Evolutionary conservation across 2,329 filamentous ascomycete genomes (phyloP), one percentile per base, ranked within the genome.

Genomic region (Didymella lethalis): DNA sequence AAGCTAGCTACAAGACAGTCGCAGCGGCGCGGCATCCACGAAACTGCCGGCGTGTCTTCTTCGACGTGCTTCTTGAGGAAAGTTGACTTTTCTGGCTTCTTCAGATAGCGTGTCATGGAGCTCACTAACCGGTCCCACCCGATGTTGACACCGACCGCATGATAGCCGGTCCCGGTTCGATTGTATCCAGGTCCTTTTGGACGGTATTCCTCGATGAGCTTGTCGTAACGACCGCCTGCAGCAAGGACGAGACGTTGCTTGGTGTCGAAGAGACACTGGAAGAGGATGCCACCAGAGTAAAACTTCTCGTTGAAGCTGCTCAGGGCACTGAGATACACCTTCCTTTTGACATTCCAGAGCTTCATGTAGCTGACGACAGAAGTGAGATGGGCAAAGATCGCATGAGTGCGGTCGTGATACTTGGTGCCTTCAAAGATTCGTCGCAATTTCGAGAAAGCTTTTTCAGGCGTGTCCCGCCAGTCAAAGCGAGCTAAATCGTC

Each of bases 401-500:
- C 79, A 29, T 83, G 74, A 6, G 84, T 78, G 29, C 79, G 78
- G 60, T 86, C 83, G 12, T 83, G 74, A 57, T 80, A 83, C 57
- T 82, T 80, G 1, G 83, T 84, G 28, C 81, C 81, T 57, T 83
- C 82, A 64, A 89, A 83, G 0, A 87, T 81, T 18, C 76, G 75
- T 44, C 81, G 79, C 18, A 88, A 69, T 6, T 88, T 90, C 7
- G 89, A 84, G 16, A 92, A 87, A 0, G 90, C 88, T 66, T 90
- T 90, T 54, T 93, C 90, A 38, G 89, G 90, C 48, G 86, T 86
- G 54, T 90, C 88, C 12, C 92, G 85, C 76, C 97, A 98, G 74
- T 99, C 93, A 73, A 98, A 99, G 6, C 89, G 88, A 65, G 91
- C 87, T 56, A 99, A 83, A 70, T 97, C 94, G 67, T 97, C 93